A percentile compares a stretch with the other conserved stretches of the same genome.
Conservation (phyloP, 2,329 filamentous ascomycete genomes). For the Lanzia echinophila region DNA sequence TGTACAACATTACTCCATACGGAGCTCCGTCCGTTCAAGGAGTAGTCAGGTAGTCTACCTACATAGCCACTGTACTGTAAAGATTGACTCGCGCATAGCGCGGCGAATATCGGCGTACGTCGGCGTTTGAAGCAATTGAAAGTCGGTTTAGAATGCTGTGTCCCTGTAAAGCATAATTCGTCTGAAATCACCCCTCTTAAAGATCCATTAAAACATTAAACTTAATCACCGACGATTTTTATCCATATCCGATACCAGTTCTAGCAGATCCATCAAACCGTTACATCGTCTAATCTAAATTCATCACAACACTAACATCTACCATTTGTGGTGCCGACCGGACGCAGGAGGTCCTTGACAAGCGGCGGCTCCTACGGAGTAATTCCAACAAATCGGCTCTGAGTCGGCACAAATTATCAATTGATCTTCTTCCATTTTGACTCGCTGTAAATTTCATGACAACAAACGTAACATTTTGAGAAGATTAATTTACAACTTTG, state of each 20-base stretch:
- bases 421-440: background rate
- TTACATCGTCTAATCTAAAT: slow-evolving; percentile 1
- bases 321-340: background rate
- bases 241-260: background rate
- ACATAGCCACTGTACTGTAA: background rate
- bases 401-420: too few relatives aligned
- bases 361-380: too few relatives aligned
- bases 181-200: background rate
- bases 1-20: too few relatives aligned
- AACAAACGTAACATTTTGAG: too few relatives aligned
- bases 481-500: too few relatives aligned
- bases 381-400: too few relatives aligned
- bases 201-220: background rate
- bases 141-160: background rate
- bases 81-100: slow-evolving; percentile 2
- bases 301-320: background rate
- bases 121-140: background rate
- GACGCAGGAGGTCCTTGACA: background rate
- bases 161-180: background rate
- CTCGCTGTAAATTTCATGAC: background rate
- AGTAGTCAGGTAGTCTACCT: too few relatives aligned
- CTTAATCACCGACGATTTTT: too few relatives aligned
- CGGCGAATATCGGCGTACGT: slow-evolving; percentile 1
- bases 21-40: too few relatives aligned
- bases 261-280: slow-evolving; percentile 1